These are phyloP conservation scores for Debaryomyces fabryi DNA, from an alignment of 1,139 yeast species.

Conservation along the genomic window DNA sequence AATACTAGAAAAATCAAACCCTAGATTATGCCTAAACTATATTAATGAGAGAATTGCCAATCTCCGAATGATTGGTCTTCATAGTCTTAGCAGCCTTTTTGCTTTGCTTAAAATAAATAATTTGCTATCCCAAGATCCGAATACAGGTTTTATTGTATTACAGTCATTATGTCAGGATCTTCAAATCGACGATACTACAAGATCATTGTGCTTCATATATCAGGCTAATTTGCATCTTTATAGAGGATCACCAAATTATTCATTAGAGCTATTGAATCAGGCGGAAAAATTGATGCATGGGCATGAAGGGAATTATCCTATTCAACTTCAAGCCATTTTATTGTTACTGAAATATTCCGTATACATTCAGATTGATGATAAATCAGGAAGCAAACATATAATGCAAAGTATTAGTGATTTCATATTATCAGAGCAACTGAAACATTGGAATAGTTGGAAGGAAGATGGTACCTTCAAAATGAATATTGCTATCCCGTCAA, in stretches of 20 bases:
- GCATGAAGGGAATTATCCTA: conserved; percentile 18
- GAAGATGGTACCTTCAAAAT: conserved; percentile 26
- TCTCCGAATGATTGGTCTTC: conserved; percentile 19
- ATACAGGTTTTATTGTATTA: conserved; percentile 29
- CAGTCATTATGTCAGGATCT: conserved; percentile 21
- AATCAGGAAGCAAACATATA: conserved; percentile 21
- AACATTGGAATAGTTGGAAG: conserved; percentile 28
- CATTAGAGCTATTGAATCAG: conserved; percentile 17
- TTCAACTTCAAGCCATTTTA: conserved; percentile 34
- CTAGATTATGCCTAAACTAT: conserved; percentile 31
- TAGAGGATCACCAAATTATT: conserved; percentile 30
- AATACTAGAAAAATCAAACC: conserved; percentile 29
- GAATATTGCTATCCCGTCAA: conserved; percentile 1
- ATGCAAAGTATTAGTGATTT: conserved; percentile 30
- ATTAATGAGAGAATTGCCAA: conserved; percentile 26
- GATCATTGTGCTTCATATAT: conserved; percentile 24
- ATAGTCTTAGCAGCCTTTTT: conserved; percentile 25
- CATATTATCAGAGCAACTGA: conserved; percentile 24
- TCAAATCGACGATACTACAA: conserved; percentile 19
- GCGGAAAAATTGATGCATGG: conserved; percentile 16
- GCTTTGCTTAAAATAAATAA: conserved; percentile 31
- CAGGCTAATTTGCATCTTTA: conserved; percentile 28
- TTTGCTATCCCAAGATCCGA: conserved; percentile 26
- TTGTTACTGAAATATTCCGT: conserved; percentile 25
- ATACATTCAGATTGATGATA: conserved; percentile 28